A percentile compares a stretch with the other conserved stretches of the same genome.
phyloP scores from a whole-genome alignment of 805 yeast genomes.

The Lachancea kluyveri region DNA sequence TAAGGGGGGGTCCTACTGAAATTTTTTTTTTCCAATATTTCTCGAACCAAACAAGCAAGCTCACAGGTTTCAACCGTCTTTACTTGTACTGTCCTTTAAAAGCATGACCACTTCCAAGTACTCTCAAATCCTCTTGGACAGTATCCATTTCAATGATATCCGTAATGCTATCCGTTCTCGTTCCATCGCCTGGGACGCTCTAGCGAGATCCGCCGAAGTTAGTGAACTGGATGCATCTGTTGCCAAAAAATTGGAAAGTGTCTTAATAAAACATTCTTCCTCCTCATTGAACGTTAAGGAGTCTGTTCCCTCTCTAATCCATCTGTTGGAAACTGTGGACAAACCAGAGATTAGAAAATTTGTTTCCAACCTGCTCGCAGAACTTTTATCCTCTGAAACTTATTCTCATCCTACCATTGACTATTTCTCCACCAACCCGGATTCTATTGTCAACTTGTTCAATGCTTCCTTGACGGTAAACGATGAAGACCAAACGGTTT shows the following conservation, averaged over 20 bases:
- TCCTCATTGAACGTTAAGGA: conserved; percentile 1
- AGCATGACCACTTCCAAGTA: conserved; percentile 4
- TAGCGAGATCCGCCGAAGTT: conserved; percentile 65
- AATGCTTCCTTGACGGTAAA: conserved; percentile 17
- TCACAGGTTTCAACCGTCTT: too few relatives aligned
- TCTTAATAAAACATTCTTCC: conserved; percentile 15
- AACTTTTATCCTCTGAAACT: conserved; percentile 21
- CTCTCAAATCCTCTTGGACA: conserved; percentile 42
- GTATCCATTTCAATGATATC: conserved; percentile 59
- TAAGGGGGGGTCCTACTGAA: too few relatives aligned
- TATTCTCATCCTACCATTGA: conserved; percentile 16
- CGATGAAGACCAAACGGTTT: conserved; percentile 26
- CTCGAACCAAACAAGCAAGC: too few relatives aligned
- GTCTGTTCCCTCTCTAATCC: conserved; percentile 14
- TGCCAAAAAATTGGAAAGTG: conserved; percentile 26
- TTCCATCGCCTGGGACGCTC: conserved; percentile 89
- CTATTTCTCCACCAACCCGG: conserved; percentile 19
- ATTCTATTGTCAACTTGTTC: conserved; percentile 18
- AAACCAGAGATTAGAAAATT: conserved; percentile 26
- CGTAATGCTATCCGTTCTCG: conserved; percentile 66
- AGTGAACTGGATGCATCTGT: conserved; percentile 59
- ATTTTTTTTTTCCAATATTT: too few relatives aligned
- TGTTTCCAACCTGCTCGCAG: conserved; percentile 27
- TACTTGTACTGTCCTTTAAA: conserved; percentile 2
- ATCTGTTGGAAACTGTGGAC: conserved; percentile 22